These are phyloP conservation scores for Paecilomyces fulvus DNA, from an alignment of 2,329 filamentous ascomycete species.

Conservation along the genomic window DNA sequence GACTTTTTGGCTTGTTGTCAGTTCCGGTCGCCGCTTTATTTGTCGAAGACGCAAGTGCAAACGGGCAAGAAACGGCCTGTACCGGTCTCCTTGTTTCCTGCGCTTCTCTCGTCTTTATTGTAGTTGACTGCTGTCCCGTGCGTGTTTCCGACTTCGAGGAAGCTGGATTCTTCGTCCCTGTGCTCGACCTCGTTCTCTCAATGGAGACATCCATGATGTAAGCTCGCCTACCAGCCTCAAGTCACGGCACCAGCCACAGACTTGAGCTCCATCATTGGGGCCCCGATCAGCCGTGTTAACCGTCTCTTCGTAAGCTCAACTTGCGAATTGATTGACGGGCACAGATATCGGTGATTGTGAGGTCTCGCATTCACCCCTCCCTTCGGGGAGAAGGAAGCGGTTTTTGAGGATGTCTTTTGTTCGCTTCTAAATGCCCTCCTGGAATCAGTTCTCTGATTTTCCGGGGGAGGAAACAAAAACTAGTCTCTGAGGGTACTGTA, in stretches of 20 bases:
- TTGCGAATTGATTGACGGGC: constrained; percentile 48
- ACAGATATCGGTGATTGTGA: constrained; percentile 38
- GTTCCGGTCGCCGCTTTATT: constrained; percentile 25
- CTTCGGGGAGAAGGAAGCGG: constrained; percentile 50
- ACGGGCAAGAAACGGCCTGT: constrained; percentile 9
- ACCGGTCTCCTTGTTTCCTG: constrained; percentile 3
- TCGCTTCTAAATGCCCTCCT: constrained; percentile 64
- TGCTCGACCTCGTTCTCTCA: constrained; percentile 29
- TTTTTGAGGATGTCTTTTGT: constrained; percentile 97
- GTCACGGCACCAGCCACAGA: constrained; percentile 46
- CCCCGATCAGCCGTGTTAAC: constrained; percentile 60
- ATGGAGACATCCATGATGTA: constrained; percentile 17
- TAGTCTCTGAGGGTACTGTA: constrained; percentile 80
- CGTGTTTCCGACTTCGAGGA: constrained; percentile 39
- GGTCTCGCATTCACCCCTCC: constrained; percentile 23
- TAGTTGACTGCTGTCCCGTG: constrained; percentile 35
- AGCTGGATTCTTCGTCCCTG: constrained; percentile 26
- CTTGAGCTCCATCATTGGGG: constrained; percentile 39
- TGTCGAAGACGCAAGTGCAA: constrained; percentile 9
- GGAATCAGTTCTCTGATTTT: constrained; percentile 22
- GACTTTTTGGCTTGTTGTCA: constrained; percentile 28
- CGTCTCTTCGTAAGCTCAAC: constrained; percentile 48
- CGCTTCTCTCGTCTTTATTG: constrained; percentile 4
- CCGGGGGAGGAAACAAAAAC: constrained; percentile 86
- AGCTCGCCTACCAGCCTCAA: constrained; percentile 40